Evolutionary conservation across 2,329 filamentous ascomycete species (phyloP).

Genomic region (Teratosphaeria nubilosa): DNA sequence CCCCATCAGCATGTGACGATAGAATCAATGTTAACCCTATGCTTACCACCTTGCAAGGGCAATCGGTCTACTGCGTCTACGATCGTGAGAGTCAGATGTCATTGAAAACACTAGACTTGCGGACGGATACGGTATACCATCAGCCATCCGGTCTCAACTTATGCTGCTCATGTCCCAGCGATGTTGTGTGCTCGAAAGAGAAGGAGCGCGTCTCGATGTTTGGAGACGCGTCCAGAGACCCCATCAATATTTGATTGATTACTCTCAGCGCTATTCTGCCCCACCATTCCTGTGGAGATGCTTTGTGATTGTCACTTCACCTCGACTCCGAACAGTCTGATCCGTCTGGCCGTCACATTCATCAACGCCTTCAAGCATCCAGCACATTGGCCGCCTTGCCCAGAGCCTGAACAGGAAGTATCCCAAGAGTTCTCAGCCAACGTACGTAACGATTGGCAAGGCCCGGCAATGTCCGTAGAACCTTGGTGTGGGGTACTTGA

Average conservation of each 20-base stretch:
- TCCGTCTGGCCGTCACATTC: too few species aligned
- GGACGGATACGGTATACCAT: background rate
- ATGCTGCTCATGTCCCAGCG: background rate
- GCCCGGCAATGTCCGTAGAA: background rate
- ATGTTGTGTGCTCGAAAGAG: background rate
- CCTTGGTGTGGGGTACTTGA: background rate
- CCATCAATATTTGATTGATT: background rate
- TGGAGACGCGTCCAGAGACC: background rate
- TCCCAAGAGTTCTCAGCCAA: background rate
- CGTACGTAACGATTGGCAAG: background rate
- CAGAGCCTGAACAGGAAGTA: too few species aligned
- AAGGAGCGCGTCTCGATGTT: background rate
- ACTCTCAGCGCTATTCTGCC: background rate
- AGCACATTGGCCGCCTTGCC: too few species aligned
- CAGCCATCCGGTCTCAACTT: background rate
- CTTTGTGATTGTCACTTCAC: too few species aligned
- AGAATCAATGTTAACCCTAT: background rate
- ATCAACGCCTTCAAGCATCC: too few species aligned
- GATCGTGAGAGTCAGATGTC: background rate
- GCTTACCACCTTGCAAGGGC: background rate
- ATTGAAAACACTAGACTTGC: background rate
- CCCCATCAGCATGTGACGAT: conserved; percentile 13
- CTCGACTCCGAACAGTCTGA: too few species aligned
- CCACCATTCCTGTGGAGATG: too few species aligned
- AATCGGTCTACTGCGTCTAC: background rate